Evolutionary conservation across 306 rosid species (phyloP), one percentile per base, ranked within the genome.

Genomic region (Acacia crassicarpa): DNA sequence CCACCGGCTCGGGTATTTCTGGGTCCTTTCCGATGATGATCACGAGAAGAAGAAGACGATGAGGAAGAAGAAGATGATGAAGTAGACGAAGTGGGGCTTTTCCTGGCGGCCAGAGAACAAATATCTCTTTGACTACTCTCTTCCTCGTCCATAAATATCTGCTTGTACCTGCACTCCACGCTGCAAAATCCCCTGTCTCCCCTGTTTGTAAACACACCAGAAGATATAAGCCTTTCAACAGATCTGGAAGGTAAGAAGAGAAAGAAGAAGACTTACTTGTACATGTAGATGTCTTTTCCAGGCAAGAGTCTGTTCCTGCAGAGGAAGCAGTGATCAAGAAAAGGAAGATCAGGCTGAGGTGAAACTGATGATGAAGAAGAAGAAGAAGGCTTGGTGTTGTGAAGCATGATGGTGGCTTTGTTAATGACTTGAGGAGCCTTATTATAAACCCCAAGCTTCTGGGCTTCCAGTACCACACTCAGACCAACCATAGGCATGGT

Each of bases 251-350:
- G 41, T 5, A 38, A 38, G 41, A 16, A 49, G 51, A 76, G 19
- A 80, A 10, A 30, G 0, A 22, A 79, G 45, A 41, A 54, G 25
- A 79, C 95, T 85, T 70, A 95, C 99, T 88, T 91, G 93, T 95
- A 95, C 99, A 95, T 95, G 91, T 91, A 95, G 92, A 95, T 93
- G 81, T 95, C 99, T 48, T 92, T 95, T 30, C 92, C 94, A 20
- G 93, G 93, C 75, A 89, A 88, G 72, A 95, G 89, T 33, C 80
- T 93, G 73, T 86, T 89, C 54, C 77, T 23, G 86, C 97, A 95
- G 54, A 91, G 92, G 87, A 86, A 91, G 81, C 99, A 95, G 8
- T 84, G 90, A 78, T 95, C 88, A 6, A 95, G 97, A 83, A 92
- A 93, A 83, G 84, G 48, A 38, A 38, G 8, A 38, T 38, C 8